phyloP scores from a whole-genome alignment of 2,329 filamentous ascomycete species.

The Sporothrix globosa region DNA sequence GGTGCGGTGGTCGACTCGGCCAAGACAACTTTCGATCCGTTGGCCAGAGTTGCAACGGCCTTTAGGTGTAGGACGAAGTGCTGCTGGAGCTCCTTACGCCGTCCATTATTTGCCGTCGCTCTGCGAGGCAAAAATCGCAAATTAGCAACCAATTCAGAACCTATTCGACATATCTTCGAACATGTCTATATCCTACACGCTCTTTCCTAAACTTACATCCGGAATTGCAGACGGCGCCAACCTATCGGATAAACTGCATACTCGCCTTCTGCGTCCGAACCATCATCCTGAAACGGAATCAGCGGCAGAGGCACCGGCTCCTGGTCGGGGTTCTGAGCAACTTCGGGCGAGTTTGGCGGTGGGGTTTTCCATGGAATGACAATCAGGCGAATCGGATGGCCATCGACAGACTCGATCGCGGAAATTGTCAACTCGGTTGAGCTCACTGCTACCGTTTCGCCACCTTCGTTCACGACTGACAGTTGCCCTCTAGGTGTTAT shows the following conservation, averaged over 20 bases:
- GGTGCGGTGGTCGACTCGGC: slow-evolving; percentile 85
- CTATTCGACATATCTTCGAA: background rate
- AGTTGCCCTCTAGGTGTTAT: slow-evolving; percentile 77
- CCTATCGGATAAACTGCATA: slow-evolving; percentile 90
- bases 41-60: slow-evolving; percentile 79
- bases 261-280: slow-evolving; percentile 67
- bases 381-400: slow-evolving; percentile 88
- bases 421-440: slow-evolving; percentile 86
- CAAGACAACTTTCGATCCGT: slow-evolving; percentile 78
- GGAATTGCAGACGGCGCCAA: slow-evolving; percentile 91
- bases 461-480: slow-evolving; percentile 80
- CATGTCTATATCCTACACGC: background rate
- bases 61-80: slow-evolving; percentile 92
- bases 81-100: slow-evolving; percentile 91
- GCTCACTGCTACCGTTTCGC: slow-evolving; percentile 79
- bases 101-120: slow-evolving; percentile 93
- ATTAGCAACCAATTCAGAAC: background rate
- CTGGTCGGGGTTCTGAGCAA: slow-evolving; percentile 70
- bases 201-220: slow-evolving; percentile 62
- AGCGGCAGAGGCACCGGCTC: slow-evolving; percentile 83
- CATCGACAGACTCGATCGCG: slow-evolving; percentile 92
- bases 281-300: slow-evolving; percentile 66
- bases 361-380: slow-evolving; percentile 98
- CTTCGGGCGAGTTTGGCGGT: slow-evolving; percentile 73
- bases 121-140: slow-evolving; percentile 46